Evolutionary conservation across 163 green algal species (phyloP).

Genomic region (Scenedesmus sp.): DNA sequence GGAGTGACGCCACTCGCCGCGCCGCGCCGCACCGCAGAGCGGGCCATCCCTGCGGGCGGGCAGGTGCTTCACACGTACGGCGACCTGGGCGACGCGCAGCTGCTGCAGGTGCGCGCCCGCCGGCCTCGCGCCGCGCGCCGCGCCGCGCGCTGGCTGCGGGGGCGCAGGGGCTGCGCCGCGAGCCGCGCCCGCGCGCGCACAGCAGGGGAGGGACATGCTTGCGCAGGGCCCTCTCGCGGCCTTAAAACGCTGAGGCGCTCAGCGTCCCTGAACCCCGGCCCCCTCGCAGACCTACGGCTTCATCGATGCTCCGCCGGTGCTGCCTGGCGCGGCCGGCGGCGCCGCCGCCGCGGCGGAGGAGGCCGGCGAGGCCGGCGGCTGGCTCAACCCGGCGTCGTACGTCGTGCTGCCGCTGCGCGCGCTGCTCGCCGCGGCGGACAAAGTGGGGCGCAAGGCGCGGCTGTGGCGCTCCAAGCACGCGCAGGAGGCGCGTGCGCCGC

Average conservation of each 20-base stretch:
- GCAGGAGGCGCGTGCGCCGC: constrained; percentile 9
- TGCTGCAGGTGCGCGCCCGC: no score
- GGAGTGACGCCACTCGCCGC: background rate
- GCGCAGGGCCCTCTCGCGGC: no score
- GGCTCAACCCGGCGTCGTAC: constrained; percentile 55
- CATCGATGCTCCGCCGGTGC: constrained; percentile 46
- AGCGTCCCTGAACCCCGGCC: no score
- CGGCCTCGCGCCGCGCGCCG: no score
- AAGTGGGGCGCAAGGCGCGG: background rate
- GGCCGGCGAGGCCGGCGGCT: constrained; percentile 4
- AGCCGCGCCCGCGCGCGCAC: no score
- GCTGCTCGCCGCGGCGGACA: constrained; percentile 40
- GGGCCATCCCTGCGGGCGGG: constrained; percentile 62
- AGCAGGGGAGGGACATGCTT: no score
- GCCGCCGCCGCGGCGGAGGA: constrained; percentile 1
- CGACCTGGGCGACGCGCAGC: constrained; percentile 73
- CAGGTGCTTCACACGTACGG: constrained; percentile 82
- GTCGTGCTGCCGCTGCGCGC: constrained; percentile 47
- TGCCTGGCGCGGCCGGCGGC: background rate
- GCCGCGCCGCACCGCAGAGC: constrained; percentile 50
- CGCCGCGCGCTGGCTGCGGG: no score
- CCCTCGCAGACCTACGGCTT: constrained; percentile 87
- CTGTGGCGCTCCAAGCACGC: background rate
- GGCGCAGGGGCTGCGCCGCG: no score
- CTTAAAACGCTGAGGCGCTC: no score